Percentiles rank a stretch among this genome's conserved stretches.
Evolutionary conservation across 2,329 filamentous ascomycete species (phyloP).

Genomic region (Ophiosphaerella herpotricha): DNA sequence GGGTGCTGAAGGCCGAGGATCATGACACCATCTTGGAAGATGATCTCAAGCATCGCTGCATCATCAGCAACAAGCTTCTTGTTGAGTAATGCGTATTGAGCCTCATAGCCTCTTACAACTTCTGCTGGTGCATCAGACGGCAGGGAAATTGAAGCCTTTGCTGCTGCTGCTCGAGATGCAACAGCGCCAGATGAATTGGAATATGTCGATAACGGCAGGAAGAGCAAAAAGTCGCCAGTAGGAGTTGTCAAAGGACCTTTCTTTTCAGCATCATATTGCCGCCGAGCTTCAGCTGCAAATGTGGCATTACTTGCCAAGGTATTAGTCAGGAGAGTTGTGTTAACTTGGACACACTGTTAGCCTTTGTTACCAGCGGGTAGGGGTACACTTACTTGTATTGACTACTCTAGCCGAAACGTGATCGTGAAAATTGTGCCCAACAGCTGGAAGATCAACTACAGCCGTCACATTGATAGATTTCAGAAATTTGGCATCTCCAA

Average conservation of each 20-base stretch:
- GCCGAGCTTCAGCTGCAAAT: constrained; percentile 22
- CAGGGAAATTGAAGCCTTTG: constrained; percentile 19
- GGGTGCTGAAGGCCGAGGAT: constrained; percentile 28
- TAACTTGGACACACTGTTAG: neutral
- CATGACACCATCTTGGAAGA: constrained; percentile 23
- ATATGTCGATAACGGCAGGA: constrained; percentile 25
- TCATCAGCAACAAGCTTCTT: constrained; percentile 21
- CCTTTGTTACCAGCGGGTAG: neutral
- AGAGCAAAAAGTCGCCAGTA: constrained; percentile 28
- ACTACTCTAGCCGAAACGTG: constrained; percentile 17
- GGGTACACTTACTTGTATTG: constrained; percentile 12
- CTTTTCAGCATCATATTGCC: constrained; percentile 16
- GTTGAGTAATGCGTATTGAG: constrained; percentile 20
- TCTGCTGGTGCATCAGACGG: constrained; percentile 15
- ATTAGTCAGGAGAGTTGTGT: too few relatives aligned
- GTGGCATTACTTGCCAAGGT: constrained; percentile 15
- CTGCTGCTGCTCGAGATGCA: constrained; percentile 16
- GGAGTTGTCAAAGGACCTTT: constrained; percentile 20
- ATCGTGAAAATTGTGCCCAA: constrained; percentile 32
- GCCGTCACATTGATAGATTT: constrained; percentile 20
- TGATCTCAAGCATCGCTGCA: constrained; percentile 24
- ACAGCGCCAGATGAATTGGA: constrained; percentile 19
- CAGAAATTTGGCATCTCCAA: constrained; percentile 28
- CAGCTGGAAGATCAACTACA: constrained; percentile 29
- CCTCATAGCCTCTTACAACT: constrained; percentile 22